Evolutionary conservation across 106 monocot genomes (phyloP).

Genomic region (Dendrobium officinale): DNA sequence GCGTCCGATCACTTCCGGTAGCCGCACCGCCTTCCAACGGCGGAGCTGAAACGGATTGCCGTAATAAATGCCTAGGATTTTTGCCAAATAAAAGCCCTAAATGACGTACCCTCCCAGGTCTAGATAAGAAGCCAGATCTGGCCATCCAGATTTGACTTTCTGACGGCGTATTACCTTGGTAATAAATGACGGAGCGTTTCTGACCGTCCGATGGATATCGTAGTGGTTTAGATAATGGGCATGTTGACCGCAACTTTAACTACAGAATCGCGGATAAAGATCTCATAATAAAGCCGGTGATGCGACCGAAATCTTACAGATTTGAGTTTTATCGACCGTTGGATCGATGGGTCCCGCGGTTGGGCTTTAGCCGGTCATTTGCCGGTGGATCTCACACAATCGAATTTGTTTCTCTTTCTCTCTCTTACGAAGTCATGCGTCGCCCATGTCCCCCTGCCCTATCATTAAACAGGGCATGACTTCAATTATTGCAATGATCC

Average conservation of each 20-base stretch:
- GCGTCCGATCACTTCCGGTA: neutral
- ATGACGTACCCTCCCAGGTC: neutral
- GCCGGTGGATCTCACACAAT: neutral
- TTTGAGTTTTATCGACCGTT: neutral
- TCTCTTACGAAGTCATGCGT: constrained; percentile 9
- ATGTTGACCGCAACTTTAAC: neutral
- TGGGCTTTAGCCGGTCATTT: constrained; percentile 6
- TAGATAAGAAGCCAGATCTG: neutral
- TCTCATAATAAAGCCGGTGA: neutral
- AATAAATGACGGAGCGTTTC: neutral
- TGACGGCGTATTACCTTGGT: neutral
- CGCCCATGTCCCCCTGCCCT: constrained; percentile 2
- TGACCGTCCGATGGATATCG: neutral
- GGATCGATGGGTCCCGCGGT: neutral
- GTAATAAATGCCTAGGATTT: neutral
- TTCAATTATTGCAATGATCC: constrained; percentile 7
- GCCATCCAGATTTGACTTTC: neutral
- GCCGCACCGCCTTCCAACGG: neutral
- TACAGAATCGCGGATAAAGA: neutral
- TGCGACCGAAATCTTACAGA: neutral
- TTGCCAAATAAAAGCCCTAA: neutral
- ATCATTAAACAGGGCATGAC: constrained; percentile 7
- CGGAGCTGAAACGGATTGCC: too few relatives aligned
- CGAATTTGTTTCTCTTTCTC: neutral
- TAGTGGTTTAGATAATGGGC: neutral